Conservation (phyloP, 208 protist species). For the Entamoeba dispar region DNA sequence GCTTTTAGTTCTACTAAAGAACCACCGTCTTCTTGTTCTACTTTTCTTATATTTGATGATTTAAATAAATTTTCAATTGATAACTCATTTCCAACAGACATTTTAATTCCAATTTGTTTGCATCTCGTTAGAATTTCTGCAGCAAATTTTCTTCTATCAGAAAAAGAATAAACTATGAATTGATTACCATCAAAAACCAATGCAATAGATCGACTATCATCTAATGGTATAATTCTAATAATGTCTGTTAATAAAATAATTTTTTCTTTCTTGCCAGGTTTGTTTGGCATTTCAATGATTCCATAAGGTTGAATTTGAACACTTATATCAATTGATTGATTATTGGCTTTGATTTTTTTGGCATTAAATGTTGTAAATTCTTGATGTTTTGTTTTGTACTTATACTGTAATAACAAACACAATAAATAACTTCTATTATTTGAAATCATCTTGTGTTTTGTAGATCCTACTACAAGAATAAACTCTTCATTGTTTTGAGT, state of each 20-base stretch:
- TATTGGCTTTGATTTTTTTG: background rate
- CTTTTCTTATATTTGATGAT: background rate
- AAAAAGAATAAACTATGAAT: background rate
- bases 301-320: background rate
- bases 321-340: background rate
- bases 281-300: background rate
- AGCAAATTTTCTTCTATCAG: background rate
- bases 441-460: background rate
- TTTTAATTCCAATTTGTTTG: background rate
- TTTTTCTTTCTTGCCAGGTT: background rate
- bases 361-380: background rate
- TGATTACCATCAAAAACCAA: background rate
- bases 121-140: background rate
- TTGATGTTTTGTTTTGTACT: background rate
- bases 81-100: background rate
- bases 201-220: background rate
- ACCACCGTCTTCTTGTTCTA: background rate
- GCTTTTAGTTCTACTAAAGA: background rate
- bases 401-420: background rate
- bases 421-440: background rate
- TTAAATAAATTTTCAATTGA: background rate
- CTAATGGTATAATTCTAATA: background rate
- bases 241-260: background rate
- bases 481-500: background rate
- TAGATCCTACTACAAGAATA: background rate